Conservation (phyloP, 257 asterid genomes). For the Anisodus tanguticus region DNA sequence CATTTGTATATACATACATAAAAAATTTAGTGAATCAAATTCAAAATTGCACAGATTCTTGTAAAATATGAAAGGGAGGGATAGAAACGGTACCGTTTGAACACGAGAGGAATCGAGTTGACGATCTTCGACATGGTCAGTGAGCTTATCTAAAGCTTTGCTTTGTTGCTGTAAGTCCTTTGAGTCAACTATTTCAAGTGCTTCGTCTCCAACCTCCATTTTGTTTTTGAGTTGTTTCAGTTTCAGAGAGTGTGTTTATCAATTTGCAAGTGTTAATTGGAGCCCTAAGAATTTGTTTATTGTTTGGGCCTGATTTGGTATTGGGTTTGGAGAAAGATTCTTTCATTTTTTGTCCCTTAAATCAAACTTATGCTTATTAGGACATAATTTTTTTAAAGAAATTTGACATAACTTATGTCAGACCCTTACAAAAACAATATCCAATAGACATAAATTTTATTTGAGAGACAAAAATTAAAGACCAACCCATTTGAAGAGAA, state of each 20-base stretch:
- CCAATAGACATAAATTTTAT: too few relatives aligned
- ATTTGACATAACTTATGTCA: too few relatives aligned
- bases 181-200: conserved; percentile 70
- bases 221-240: neutral
- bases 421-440: too few relatives aligned
- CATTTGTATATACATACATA: too few relatives aligned
- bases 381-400: too few relatives aligned
- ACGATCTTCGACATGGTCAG: conserved; percentile 99
- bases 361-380: too few relatives aligned
- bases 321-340: neutral
- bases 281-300: conserved; percentile 4
- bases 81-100: conserved; percentile 62
- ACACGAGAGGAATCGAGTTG: conserved; percentile 97
- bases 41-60: neutral
- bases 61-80: neutral
- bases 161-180: conserved; percentile 97
- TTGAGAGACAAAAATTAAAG: too few relatives aligned
- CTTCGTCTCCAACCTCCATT: conserved; percentile 87
- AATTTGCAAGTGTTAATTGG: conserved; percentile 5
- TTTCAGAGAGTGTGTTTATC: neutral
- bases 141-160: conserved; percentile 92
- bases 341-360: too few relatives aligned
- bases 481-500: too few relatives aligned
- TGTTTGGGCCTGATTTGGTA: neutral
- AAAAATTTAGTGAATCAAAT: neutral